Percentiles rank a stretch among this genome's conserved stretches.
Evolutionary conservation across 2,329 filamentous ascomycete genomes (phyloP).

Genomic region (Samsoniella hepiali): DNA sequence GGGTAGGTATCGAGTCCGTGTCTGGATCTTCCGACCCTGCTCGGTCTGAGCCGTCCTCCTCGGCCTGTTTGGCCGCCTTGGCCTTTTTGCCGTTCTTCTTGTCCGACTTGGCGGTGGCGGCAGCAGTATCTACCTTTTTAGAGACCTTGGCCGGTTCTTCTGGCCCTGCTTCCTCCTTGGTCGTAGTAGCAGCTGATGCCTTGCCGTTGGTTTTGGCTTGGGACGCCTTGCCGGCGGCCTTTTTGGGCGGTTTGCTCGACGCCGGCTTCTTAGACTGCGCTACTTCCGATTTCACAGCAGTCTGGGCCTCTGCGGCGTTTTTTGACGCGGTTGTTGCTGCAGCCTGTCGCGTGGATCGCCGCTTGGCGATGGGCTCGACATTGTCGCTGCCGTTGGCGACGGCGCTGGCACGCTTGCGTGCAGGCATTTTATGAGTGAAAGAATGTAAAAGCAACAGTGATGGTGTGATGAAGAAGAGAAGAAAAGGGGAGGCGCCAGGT

Average conservation of each 20-base stretch:
- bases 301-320: neutral
- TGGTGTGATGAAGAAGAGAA: too few species aligned
- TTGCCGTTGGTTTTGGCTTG: neutral
- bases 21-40: conserved; percentile 30
- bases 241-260: neutral
- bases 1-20: conserved; percentile 33
- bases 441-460: too few species aligned
- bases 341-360: conserved; percentile 29
- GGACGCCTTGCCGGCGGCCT: neutral
- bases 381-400: conserved; percentile 17
- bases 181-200: neutral
- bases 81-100: conserved; percentile 8
- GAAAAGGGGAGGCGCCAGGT: neutral
- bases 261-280: neutral
- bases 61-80: neutral
- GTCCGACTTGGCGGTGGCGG: neutral
- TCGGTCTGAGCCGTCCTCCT: conserved; percentile 5
- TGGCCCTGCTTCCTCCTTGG: neutral
- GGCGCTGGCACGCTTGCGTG: conserved; percentile 22
- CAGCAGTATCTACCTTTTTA: neutral
- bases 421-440: conserved; percentile 21
- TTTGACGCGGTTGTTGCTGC: conserved; percentile 16
- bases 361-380: conserved; percentile 26
- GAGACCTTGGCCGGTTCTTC: neutral
- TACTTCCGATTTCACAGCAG: neutral